A percentile compares a stretch with the other conserved stretches of the same genome.
phyloP scores from a whole-genome alignment of 805 yeast genomes.

The baker's yeast (Saccharomyces cerevisiae) region DNA sequence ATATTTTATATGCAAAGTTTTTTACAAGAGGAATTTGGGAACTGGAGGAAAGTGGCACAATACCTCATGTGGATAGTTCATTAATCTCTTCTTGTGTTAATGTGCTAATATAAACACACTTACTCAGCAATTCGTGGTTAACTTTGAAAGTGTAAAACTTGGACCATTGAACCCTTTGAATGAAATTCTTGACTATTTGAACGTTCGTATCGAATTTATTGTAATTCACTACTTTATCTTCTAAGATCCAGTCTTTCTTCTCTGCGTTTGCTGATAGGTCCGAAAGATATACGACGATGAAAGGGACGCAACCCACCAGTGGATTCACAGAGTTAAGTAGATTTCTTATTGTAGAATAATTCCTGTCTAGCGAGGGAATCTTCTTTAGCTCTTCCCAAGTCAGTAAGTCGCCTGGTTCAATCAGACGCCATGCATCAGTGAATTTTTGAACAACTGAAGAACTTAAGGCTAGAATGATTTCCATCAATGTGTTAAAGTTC shows the following conservation, averaged over 20 bases:
- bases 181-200: slow-evolving; percentile 63
- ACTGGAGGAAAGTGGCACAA: background rate
- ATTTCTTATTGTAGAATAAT: slow-evolving; percentile 58
- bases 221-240: slow-evolving; percentile 53
- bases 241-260: slow-evolving; percentile 29
- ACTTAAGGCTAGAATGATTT: slow-evolving; percentile 72
- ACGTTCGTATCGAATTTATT: slow-evolving; percentile 71
- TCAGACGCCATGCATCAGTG: slow-evolving; percentile 62
- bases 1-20: background rate
- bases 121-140: slow-evolving; percentile 62
- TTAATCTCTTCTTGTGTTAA: slow-evolving; percentile 61
- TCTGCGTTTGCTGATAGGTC: slow-evolving; percentile 66
- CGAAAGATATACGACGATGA: slow-evolving; percentile 75
- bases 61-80: background rate
- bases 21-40: background rate
- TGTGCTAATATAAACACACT: slow-evolving; percentile 73
- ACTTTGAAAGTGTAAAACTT: slow-evolving; percentile 49
- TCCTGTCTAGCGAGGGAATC: slow-evolving; percentile 64
- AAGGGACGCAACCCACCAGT: slow-evolving; percentile 79
- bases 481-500: slow-evolving; percentile 82
- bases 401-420: slow-evolving; percentile 65
- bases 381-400: slow-evolving; percentile 60
- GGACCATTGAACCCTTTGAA: slow-evolving; percentile 83
- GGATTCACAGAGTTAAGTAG: slow-evolving; percentile 44
- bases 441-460: slow-evolving; percentile 53